Percentiles rank a stretch among this genome's conserved stretches.
Conservation (phyloP, 2,329 filamentous ascomycete genomes). For the Fusarium pseudoanthophilum region DNA sequence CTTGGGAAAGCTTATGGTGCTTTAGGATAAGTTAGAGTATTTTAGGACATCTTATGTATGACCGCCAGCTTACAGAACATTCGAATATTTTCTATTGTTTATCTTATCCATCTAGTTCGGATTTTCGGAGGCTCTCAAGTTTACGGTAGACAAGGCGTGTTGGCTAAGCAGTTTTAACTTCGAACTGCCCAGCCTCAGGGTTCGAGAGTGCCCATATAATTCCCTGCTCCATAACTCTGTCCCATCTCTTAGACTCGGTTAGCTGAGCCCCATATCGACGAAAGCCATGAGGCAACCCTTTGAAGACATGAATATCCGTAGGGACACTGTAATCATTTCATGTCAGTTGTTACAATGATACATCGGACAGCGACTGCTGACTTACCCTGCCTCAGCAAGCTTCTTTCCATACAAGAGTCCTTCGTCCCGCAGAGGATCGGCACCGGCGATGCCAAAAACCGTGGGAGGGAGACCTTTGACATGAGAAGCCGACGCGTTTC, state of each 20-base stretch:
- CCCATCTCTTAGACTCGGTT: conserved; percentile 53
- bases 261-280: conserved; percentile 53
- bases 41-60: too few relatives aligned
- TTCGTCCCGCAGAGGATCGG: conserved; percentile 62
- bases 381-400: conserved; percentile 57
- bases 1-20: too few relatives aligned
- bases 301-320: conserved; percentile 60
- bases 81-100: too few relatives aligned
- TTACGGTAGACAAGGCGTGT: too few relatives aligned
- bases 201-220: conserved; percentile 55
- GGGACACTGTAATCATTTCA: conserved; percentile 52
- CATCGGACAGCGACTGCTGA: not conserved
- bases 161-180: conserved; percentile 7
- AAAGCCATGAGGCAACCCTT: conserved; percentile 64
- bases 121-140: too few relatives aligned
- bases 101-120: too few relatives aligned
- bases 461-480: conserved; percentile 57
- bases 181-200: conserved; percentile 45
- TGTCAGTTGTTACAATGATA: not conserved
- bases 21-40: not conserved
- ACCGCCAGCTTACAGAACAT: too few relatives aligned
- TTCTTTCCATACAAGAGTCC: conserved; percentile 57
- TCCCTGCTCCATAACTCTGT: conserved; percentile 55
- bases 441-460: conserved; percentile 57
- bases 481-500: conserved; percentile 41